Evolutionary conservation across 2,329 filamentous ascomycete genomes (phyloP).

Genomic region (Monosporascus sp.): DNA sequence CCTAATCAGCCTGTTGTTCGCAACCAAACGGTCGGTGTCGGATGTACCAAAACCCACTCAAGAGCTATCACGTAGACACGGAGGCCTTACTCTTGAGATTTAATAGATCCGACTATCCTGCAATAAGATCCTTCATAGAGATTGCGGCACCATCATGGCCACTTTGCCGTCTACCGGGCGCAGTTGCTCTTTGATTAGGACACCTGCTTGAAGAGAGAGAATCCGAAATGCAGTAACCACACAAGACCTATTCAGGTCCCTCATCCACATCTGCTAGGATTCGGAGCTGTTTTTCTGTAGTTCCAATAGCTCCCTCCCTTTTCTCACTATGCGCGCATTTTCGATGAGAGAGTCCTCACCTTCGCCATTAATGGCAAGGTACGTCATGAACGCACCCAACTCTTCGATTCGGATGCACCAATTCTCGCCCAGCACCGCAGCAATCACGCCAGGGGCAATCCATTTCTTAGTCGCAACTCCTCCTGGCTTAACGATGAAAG

Average conservation of each 20-base stretch:
- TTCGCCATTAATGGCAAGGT: conserved; percentile 13
- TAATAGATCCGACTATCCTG: too few relatives aligned
- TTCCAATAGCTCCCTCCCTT: conserved; percentile 17
- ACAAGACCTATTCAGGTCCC: background rate
- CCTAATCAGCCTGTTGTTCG: too few relatives aligned
- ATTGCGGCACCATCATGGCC: too few relatives aligned
- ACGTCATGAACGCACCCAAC: conserved; percentile 18
- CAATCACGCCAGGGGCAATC: conserved; percentile 4
- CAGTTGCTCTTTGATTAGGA: too few relatives aligned
- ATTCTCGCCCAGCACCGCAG: conserved; percentile 12
- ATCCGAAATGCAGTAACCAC: too few relatives aligned
- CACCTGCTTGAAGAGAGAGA: too few relatives aligned
- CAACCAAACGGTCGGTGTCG: too few relatives aligned
- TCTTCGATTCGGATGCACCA: conserved; percentile 17
- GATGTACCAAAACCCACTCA: too few relatives aligned
- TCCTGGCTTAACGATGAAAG: conserved; percentile 15
- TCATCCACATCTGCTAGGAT: background rate
- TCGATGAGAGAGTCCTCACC: conserved; percentile 14
- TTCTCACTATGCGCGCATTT: conserved; percentile 15
- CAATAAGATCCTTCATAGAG: too few relatives aligned
- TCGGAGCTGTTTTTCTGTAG: background rate
- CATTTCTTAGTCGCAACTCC: conserved; percentile 9
- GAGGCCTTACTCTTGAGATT: too few relatives aligned
- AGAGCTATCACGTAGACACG: too few relatives aligned
- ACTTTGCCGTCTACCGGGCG: too few relatives aligned